Conservation (phyloP, 495 filamentous ascomycete genomes). For the Penicillium manginii region DNA sequence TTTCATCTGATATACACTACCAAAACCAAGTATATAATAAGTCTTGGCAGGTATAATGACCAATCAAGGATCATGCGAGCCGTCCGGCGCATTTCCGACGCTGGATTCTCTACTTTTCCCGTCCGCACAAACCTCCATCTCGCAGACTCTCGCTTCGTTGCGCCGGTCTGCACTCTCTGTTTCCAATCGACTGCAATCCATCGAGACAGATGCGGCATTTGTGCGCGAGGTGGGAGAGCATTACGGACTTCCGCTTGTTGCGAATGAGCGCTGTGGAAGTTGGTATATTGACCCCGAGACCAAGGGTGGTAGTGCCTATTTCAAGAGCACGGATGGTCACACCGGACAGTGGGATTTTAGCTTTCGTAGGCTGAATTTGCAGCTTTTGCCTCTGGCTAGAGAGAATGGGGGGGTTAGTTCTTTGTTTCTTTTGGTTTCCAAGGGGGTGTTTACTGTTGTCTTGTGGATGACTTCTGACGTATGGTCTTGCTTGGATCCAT, state of each 20-base stretch:
- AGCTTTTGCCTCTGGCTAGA: constrained; percentile 67
- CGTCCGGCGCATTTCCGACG: constrained; percentile 38
- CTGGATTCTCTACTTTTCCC: constrained; percentile 49
- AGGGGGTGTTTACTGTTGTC: neutral
- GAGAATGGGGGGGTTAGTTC: constrained; percentile 61
- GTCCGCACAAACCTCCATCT: constrained; percentile 44
- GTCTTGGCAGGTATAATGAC: neutral
- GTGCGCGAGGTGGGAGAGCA: constrained; percentile 57
- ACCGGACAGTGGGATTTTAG: constrained; percentile 87
- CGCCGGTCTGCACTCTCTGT: constrained; percentile 77
- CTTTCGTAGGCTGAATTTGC: constrained; percentile 79
- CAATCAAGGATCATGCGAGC: neutral
- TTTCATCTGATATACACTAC: neutral
- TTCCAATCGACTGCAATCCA: constrained; percentile 76
- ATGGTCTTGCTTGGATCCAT: too few relatives aligned
- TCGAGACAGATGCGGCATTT: constrained; percentile 69
- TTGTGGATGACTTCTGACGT: neutral
- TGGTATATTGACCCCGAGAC: constrained; percentile 81
- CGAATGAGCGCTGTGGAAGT: constrained; percentile 92
- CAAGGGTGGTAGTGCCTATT: constrained; percentile 80
- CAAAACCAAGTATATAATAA: neutral
- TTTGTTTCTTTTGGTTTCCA: constrained; percentile 12
- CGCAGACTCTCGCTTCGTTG: constrained; percentile 56
- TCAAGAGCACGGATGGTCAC: constrained; percentile 98
- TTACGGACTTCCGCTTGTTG: constrained; percentile 74